Evolutionary conservation across 192 early-diverging fungal genomes (phyloP).

Genomic region (Kickxella alabastrina): DNA sequence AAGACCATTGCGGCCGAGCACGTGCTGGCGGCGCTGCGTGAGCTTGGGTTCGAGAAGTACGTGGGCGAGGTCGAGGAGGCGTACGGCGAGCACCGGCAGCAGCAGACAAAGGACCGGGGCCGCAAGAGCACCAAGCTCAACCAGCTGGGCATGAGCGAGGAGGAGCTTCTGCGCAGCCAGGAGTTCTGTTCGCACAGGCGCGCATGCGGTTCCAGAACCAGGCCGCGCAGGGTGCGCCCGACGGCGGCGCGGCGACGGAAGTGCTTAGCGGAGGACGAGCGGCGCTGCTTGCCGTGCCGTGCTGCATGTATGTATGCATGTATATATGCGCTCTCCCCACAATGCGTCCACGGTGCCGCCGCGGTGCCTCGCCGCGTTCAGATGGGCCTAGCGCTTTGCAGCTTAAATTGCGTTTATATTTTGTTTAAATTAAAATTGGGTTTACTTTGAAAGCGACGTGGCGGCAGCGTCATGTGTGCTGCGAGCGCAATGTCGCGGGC

Average conservation of each 20-base stretch:
- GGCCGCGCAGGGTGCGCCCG: slow-evolving; percentile 12
- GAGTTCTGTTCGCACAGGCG: slow-evolving; percentile 89
- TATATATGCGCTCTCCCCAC: too few species aligned
- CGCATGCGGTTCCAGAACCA: slow-evolving; percentile 65
- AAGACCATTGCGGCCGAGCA: slow-evolving; percentile 99
- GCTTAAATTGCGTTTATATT: too few species aligned
- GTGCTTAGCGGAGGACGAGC: slow-evolving; percentile 6
- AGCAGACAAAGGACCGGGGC: slow-evolving; percentile 74
- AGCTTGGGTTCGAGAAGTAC: slow-evolving; percentile 91
- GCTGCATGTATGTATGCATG: too few species aligned
- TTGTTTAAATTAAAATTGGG: too few species aligned
- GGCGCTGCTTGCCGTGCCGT: too few species aligned
- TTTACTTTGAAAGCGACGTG: too few species aligned
- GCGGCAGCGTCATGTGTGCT: slow-evolving; percentile 63
- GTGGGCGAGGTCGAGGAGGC: slow-evolving; percentile 83
- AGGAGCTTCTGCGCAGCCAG: slow-evolving; percentile 80
- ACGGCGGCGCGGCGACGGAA: slow-evolving; percentile 9
- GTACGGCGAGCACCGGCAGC: slow-evolving; percentile 82
- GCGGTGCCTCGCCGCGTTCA: too few species aligned
- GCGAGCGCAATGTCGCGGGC: slow-evolving; percentile 73
- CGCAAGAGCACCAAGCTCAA: slow-evolving; percentile 70
- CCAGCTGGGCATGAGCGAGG: slow-evolving; percentile 78
- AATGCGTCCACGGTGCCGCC: too few species aligned
- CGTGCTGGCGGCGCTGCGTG: slow-evolving; percentile 79
- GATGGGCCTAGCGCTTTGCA: too few species aligned